A percentile compares a stretch with the other conserved stretches of the same genome.
Evolutionary conservation across 805 yeast species (phyloP).

Genomic region (Pichia cabralensis): DNA sequence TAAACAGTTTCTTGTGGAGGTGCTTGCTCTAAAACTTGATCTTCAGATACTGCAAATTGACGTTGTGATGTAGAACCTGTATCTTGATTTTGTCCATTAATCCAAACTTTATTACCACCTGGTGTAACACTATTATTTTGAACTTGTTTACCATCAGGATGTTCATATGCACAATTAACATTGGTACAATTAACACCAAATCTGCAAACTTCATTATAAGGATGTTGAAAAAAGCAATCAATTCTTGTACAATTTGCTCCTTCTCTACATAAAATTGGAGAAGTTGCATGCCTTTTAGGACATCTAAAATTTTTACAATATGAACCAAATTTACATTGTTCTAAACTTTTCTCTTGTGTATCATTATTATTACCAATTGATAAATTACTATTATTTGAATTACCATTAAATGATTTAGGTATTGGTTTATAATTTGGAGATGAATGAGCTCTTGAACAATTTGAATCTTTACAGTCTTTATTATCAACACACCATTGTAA

Average conservation of each 20-base stretch:
- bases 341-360: slow-evolving; percentile 43
- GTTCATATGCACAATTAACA: slow-evolving; percentile 60
- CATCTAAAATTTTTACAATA: slow-evolving; percentile 72
- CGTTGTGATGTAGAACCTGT: slow-evolving; percentile 42
- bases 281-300: slow-evolving; percentile 75
- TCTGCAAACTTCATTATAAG: slow-evolving; percentile 68
- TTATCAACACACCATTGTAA: slow-evolving; percentile 73
- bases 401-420: slow-evolving; percentile 12
- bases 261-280: slow-evolving; percentile 67
- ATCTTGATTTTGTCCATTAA: slow-evolving; percentile 15
- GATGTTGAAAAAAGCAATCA: slow-evolving; percentile 80
- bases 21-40: slow-evolving; percentile 61
- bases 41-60: slow-evolving; percentile 70
- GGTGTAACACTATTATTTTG: slow-evolving; percentile 7
- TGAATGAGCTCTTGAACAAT: slow-evolving; percentile 73
- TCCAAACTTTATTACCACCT: slow-evolving; percentile 25
- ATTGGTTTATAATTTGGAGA: slow-evolving; percentile 41
- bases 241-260: slow-evolving; percentile 70
- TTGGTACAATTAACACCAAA: slow-evolving; percentile 71
- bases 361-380: no score
- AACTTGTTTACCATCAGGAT: slow-evolving; percentile 66
- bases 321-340: slow-evolving; percentile 73
- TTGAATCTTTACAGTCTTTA: slow-evolving; percentile 47
- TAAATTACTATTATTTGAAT: background rate
- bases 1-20: slow-evolving; percentile 33